A percentile compares a stretch with the other conserved stretches of the same genome.
Evolutionary conservation across 169 alveolate genomes (phyloP).

Genomic region (Ichthyophthirius multifiliis): DNA sequence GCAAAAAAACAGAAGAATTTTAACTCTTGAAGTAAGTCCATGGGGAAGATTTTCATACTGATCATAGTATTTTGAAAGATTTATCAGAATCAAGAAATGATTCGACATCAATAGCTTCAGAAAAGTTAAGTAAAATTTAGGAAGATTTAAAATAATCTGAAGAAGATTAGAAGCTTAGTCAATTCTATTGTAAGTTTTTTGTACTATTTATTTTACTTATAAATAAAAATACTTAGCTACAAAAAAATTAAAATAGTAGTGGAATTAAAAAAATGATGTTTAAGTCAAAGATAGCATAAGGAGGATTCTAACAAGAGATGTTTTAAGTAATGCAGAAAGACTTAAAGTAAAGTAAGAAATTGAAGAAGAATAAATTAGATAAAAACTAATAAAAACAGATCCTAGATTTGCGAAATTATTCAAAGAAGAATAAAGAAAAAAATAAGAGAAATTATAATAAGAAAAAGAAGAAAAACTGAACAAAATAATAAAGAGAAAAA

Average conservation of each 20-base stretch:
- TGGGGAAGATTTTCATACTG: slow-evolving; percentile 9
- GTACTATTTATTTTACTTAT: not conserved
- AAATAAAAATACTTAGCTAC: not conserved
- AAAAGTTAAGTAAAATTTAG: not conserved
- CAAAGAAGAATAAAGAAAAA: slow-evolving; percentile 5
- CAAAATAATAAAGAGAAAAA: not conserved
- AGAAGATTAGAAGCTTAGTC: not conserved
- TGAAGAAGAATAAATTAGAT: slow-evolving; percentile 5
- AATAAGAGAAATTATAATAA: not conserved
- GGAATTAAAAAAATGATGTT: not conserved
- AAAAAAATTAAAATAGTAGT: not conserved
- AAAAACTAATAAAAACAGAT: slow-evolving; percentile 12
- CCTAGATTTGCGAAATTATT: slow-evolving; percentile 12
- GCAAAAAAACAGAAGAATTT: slow-evolving; percentile 15
- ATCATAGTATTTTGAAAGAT: not conserved
- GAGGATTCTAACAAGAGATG: slow-evolving; percentile 8
- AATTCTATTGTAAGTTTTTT: not conserved
- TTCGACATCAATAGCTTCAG: slow-evolving; percentile 4
- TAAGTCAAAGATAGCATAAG: slow-evolving; percentile 4
- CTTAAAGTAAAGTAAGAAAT: slow-evolving; percentile 2
- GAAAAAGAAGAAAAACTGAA: slow-evolving; percentile 12
- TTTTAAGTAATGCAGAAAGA: slow-evolving; percentile 3
- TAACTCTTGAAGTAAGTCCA: not conserved
- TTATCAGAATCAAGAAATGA: not conserved
- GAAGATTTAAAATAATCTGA: not conserved